These are phyloP conservation scores for Skeletonema potamos DNA, from an alignment of 108 stramenopile genomes.

Conservation along the genomic window DNA sequence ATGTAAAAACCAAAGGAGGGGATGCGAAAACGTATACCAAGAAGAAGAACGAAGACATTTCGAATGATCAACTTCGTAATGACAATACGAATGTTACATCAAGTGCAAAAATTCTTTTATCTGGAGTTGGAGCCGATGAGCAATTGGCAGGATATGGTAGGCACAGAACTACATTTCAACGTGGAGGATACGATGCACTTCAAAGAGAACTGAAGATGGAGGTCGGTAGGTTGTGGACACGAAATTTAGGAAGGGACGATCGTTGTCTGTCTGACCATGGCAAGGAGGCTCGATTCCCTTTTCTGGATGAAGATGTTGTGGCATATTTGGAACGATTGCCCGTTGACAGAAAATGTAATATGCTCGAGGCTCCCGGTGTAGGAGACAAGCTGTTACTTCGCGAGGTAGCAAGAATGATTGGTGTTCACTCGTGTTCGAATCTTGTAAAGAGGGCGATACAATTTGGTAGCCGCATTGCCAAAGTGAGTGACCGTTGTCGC, in stretches of 20 bases:
- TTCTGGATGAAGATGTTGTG: slow-evolving; percentile 90
- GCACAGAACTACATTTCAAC: slow-evolving; percentile 84
- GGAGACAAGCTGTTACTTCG: slow-evolving; percentile 91
- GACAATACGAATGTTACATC: slow-evolving; percentile 11
- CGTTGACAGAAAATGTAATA: slow-evolving; percentile 58
- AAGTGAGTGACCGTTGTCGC: slow-evolving; percentile 74
- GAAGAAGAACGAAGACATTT: neutral
- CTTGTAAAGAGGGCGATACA: slow-evolving; percentile 95
- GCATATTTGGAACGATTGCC: slow-evolving; percentile 54
- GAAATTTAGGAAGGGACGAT: slow-evolving; percentile 97
- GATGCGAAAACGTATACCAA: slow-evolving; percentile 1
- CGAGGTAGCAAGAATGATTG: slow-evolving; percentile 58
- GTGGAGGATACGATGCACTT: slow-evolving; percentile 71
- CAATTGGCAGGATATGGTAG: slow-evolving; percentile 96
- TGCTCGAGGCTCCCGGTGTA: slow-evolving; percentile 64
- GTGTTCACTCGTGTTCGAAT: slow-evolving; percentile 43
- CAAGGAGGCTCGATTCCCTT: slow-evolving; percentile 93
- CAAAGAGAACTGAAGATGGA: slow-evolving; percentile 83
- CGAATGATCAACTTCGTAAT: neutral
- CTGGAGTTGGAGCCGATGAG: slow-evolving; percentile 98
- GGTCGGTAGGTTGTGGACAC: slow-evolving; percentile 87
- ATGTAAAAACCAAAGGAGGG: neutral
- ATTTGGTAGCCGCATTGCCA: slow-evolving; percentile 92
- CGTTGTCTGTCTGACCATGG: slow-evolving; percentile 87
- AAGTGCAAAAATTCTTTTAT: slow-evolving; percentile 60